Evolutionary conservation across 1,139 yeast species (phyloP).

Genomic region (Debaryomycetaceae sp.): DNA sequence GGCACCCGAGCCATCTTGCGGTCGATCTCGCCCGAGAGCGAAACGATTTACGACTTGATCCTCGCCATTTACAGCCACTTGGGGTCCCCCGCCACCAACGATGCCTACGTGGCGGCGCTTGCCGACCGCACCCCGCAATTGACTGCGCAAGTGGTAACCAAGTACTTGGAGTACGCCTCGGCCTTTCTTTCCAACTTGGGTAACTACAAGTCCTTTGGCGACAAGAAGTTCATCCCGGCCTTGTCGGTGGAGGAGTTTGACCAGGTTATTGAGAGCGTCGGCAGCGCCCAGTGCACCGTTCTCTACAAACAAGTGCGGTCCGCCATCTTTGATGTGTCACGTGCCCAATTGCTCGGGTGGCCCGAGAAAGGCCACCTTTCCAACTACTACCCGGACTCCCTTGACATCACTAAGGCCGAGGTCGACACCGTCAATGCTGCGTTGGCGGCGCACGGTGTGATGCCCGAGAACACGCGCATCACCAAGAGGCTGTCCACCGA

Average conservation of each 20-base stretch:
- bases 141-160: slow-evolving; percentile 27
- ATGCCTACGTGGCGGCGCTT: slow-evolving; percentile 36
- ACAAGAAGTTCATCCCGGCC: slow-evolving; percentile 75
- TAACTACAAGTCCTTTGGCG: slow-evolving; percentile 87
- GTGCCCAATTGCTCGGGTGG: slow-evolving; percentile 61
- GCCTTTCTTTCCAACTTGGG: slow-evolving; percentile 81
- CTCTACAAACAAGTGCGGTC: slow-evolving; percentile 43
- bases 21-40: slow-evolving; percentile 84
- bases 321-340: slow-evolving; percentile 48
- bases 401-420: slow-evolving; percentile 52
- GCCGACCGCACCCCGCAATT: slow-evolving; percentile 19
- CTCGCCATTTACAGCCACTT: slow-evolving; percentile 50
- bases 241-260: slow-evolving; percentile 46
- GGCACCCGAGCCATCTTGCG: slow-evolving; percentile 78
- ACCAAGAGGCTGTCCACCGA: slow-evolving; percentile 41
- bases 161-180: slow-evolving; percentile 71
- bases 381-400: slow-evolving; percentile 59
- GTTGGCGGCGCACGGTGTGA: slow-evolving; percentile 55
- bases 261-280: slow-evolving; percentile 39
- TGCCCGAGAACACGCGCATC: slow-evolving; percentile 83
- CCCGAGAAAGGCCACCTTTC: slow-evolving; percentile 73
- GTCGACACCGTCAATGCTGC: slow-evolving; percentile 62
- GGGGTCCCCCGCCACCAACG: slow-evolving; percentile 38
- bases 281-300: slow-evolving; percentile 27
- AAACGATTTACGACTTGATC: slow-evolving; percentile 65